Conservation (phyloP, 495 filamentous ascomycete species). For the Podospora appendiculata region DNA sequence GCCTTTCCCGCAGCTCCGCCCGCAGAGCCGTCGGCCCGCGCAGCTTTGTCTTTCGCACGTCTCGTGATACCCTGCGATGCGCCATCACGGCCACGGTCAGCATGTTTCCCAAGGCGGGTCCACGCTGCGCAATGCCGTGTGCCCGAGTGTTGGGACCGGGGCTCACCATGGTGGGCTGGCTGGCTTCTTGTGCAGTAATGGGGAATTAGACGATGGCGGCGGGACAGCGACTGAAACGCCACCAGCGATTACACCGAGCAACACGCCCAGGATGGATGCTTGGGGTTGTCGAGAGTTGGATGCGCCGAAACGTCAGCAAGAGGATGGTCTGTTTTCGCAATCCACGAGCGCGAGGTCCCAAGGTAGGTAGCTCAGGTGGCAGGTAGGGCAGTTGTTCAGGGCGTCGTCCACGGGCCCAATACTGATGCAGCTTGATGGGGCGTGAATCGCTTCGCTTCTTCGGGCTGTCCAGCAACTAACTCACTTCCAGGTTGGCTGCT, state of each 20-base stretch:
- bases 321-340: no score
- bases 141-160: neutral
- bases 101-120: neutral
- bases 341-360: no score
- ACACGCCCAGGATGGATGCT: neutral
- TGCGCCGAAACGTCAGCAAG: neutral
- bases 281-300: neutral
- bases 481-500: no score
- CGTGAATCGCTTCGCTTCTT: conserved; percentile 1
- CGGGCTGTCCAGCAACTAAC: neutral
- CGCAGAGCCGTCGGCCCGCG: conserved; percentile 48
- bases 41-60: conserved; percentile 54
- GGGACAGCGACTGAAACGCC: neutral
- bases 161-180: conserved; percentile 26
- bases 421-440: neutral
- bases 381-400: no score
- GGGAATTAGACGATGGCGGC: no score
- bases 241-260: neutral
- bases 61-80: conserved; percentile 45
- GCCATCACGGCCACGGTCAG: conserved; percentile 3
- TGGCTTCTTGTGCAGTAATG: neutral
- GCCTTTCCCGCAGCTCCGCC: conserved; percentile 38
- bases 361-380: no score
- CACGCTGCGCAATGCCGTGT: neutral
- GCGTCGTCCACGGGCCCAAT: no score